Evolutionary conservation across 306 rosid genomes (phyloP).

Genomic region (Cucumis melo): DNA sequence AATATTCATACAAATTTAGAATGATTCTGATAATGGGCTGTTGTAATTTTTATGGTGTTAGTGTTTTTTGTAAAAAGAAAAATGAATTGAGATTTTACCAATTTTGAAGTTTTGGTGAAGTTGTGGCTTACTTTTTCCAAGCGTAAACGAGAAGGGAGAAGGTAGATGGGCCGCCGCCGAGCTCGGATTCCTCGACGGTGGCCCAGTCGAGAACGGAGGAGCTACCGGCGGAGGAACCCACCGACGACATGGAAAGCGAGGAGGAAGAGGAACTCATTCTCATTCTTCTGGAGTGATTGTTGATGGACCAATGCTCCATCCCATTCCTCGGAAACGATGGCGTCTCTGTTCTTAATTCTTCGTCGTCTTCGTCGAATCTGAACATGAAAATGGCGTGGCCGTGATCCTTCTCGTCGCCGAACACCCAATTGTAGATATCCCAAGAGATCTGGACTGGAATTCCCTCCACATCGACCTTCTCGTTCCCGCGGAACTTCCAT

Average conservation of each 20-base stretch:
- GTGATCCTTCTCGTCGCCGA: conserved; percentile 31
- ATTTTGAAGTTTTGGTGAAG: background rate
- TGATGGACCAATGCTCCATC: conserved; percentile 27
- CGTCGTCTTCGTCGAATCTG: conserved; percentile 51
- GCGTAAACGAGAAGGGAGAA: conserved; percentile 81
- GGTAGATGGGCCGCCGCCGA: conserved; percentile 42
- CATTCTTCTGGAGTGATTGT: conserved; percentile 40
- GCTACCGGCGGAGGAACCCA: conserved; percentile 60
- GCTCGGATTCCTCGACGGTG: conserved; percentile 63
- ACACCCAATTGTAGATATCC: conserved; percentile 85
- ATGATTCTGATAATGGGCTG: background rate
- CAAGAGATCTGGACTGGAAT: conserved; percentile 70
- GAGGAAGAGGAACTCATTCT: conserved; percentile 64
- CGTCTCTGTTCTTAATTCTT: background rate
- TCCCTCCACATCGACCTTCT: conserved; percentile 50
- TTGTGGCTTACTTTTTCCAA: conserved; percentile 34
- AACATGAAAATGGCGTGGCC: conserved; percentile 81
- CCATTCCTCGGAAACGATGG: conserved; percentile 10
- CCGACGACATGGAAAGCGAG: conserved; percentile 62
- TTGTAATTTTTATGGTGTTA: background rate
- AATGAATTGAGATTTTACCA: background rate
- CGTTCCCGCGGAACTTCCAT: conserved; percentile 87
- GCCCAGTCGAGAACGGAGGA: conserved; percentile 90
- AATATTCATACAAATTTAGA: background rate
- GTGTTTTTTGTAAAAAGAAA: too few relatives aligned